Evolutionary conservation across 768 basidiomycete species (phyloP), one percentile per base, ranked within the genome.

Genomic region (Rhizopogon vinicolor): DNA sequence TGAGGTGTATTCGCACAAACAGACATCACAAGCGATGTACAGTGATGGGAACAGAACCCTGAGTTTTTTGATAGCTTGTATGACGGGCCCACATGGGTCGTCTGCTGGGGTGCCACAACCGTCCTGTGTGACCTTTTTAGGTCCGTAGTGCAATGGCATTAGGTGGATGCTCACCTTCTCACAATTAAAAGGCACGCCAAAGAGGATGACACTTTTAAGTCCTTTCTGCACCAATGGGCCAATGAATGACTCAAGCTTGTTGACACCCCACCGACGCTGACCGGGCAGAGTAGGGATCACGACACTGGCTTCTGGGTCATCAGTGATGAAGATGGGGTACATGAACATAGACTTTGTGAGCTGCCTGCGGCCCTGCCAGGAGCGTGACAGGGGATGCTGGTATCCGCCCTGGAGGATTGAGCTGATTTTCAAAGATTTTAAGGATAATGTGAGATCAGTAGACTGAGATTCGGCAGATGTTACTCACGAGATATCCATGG

Each of bases 1-100:
- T 48, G 92, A 91, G 8, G 97, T 98, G 78, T 99, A 98, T 74
- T 98, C 96, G 78, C 97, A 99, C n/a, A 99, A 84, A 68, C 97
- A 99, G 18, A 98, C 97, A 64, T 99, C 97, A 65, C 85, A 84
- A 0, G 94, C 91, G 65, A 99, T 87, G 74, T 94, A 93, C 22
- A 99, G 75, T 6, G 78, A 67, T 0, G 97, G 96, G 75, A 86
- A 99, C 58, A 91, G 79, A 1, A 72, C 53, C 5, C 87, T 83
- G 37, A 99, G 78, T 55, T 82, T 85, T 64, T 80, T 81, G 62
- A 98, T 89, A n/a, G 92, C 94, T 46, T 84, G 86, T 61, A 99
- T 97, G 64, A 98, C 97, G 37, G 97, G 97, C 0, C 96, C 95
- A 0, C 81, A 62, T 7, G 84, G 80, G 64, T 96, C 93, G 67